A percentile compares a stretch with the other conserved stretches of the same genome.
Conservation (phyloP, 768 basidiomycete genomes). For the Tricholoma saponaceum region DNA sequence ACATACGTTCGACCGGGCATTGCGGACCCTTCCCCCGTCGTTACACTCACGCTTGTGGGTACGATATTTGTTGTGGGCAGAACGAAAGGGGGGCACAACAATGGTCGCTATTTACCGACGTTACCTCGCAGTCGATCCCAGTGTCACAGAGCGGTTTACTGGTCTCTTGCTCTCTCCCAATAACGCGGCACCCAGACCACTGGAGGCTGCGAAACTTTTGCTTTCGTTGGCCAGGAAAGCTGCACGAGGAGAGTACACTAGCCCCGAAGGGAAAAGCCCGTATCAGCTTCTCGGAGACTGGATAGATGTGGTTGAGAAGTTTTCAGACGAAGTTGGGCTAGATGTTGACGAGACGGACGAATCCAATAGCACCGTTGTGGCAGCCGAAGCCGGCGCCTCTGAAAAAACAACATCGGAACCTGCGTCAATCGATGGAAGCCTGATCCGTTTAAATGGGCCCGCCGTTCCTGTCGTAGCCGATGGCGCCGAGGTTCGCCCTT, state of each 20-base stretch:
- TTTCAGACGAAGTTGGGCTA: conserved; percentile 90
- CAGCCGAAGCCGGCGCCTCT: conserved; percentile 39
- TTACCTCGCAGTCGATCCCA: conserved; percentile 80
- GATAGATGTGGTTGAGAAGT: conserved; percentile 86
- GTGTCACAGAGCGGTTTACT: conserved; percentile 75
- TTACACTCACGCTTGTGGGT: conserved; percentile 92
- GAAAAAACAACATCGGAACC: conserved; percentile 28
- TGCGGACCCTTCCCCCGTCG: conserved; percentile 91
- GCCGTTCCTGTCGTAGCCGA: conserved; percentile 49
- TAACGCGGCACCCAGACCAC: conserved; percentile 60
- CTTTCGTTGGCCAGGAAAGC: conserved; percentile 83
- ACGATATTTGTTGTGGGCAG: conserved; percentile 90
- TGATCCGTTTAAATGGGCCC: conserved; percentile 71
- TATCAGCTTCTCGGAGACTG: conserved; percentile 93
- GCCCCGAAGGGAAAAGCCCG: conserved; percentile 91
- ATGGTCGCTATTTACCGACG: conserved; percentile 83
- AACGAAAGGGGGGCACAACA: conserved; percentile 73
- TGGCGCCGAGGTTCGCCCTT: conserved; percentile 31
- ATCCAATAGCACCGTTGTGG: conserved; percentile 47
- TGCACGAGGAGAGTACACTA: conserved; percentile 74
- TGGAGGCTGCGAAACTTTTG: conserved; percentile 91
- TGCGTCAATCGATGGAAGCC: conserved; percentile 51
- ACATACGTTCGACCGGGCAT: conserved; percentile 88
- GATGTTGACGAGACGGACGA: conserved; percentile 70
- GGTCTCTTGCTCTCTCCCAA: conserved; percentile 61